Conservation (phyloP, 2,329 filamentous ascomycete genomes). For the Nigrograna mackinnonii region DNA sequence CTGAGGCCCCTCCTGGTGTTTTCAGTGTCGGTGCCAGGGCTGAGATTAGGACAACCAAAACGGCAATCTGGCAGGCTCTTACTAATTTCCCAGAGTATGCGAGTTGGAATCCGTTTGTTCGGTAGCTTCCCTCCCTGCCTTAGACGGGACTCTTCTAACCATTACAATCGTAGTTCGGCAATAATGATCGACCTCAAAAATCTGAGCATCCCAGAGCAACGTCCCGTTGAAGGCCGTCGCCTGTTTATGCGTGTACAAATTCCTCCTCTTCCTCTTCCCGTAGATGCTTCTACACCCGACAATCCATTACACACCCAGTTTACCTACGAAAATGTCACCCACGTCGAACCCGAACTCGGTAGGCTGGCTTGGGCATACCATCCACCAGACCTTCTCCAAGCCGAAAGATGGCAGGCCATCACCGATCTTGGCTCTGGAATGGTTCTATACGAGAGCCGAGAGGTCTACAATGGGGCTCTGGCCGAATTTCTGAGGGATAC, state of each 20-base stretch:
- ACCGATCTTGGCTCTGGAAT: slow-evolving; percentile 23
- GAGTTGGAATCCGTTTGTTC: slow-evolving; percentile 37
- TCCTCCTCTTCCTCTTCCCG: slow-evolving; percentile 30
- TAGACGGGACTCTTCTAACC: neutral
- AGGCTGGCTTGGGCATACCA: slow-evolving; percentile 29
- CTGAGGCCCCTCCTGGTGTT: slow-evolving; percentile 24
- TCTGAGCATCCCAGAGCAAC: slow-evolving; percentile 24
- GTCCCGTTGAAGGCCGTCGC: slow-evolving; percentile 22
- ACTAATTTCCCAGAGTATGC: slow-evolving; percentile 29
- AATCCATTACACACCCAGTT: slow-evolving; percentile 23
- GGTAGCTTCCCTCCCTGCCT: slow-evolving; percentile 9
- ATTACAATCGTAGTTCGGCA: slow-evolving; percentile 10
- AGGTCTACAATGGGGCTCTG: slow-evolving; percentile 26
- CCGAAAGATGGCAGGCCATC: slow-evolving; percentile 32
- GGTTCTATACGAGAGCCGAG: slow-evolving; percentile 33
- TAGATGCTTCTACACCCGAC: slow-evolving; percentile 26
- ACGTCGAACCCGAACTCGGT: slow-evolving; percentile 25
- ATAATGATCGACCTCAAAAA: slow-evolving; percentile 22
- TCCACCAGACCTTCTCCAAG: slow-evolving; percentile 8
- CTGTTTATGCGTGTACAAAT: slow-evolving; percentile 31
- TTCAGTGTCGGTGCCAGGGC: slow-evolving; percentile 30
- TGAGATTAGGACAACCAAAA: slow-evolving; percentile 23
- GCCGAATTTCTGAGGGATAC: slow-evolving; percentile 16
- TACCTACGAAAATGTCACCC: slow-evolving; percentile 30
- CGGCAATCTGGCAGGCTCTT: slow-evolving; percentile 28